Evolutionary conservation across 768 basidiomycete species (phyloP).

Genomic region (Suillus bovinus): DNA sequence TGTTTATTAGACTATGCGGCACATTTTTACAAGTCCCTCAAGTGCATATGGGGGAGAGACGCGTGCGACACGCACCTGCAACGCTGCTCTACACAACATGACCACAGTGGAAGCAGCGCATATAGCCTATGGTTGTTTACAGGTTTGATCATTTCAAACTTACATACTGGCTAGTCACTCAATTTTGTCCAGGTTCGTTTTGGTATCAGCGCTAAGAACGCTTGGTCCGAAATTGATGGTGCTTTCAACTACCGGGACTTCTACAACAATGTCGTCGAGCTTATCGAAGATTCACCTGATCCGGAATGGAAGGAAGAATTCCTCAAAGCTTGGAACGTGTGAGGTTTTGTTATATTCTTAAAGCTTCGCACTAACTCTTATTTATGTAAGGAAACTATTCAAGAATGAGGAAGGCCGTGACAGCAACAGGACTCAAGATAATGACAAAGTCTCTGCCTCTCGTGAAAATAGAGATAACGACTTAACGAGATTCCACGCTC

Average conservation of each 20-base stretch:
- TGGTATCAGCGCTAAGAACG: not conserved
- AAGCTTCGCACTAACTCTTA: not conserved
- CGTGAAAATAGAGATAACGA: not conserved
- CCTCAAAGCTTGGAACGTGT: constrained; percentile 9
- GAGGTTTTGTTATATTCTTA: not conserved
- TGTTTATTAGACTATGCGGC: constrained; percentile 3
- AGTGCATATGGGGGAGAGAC: not conserved
- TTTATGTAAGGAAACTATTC: not conserved
- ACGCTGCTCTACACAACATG: constrained; percentile 14
- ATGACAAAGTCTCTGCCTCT: not conserved
- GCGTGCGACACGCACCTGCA: not conserved
- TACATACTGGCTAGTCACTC: not conserved
- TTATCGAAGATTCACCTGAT: constrained; percentile 7
- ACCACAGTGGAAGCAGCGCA: constrained; percentile 10
- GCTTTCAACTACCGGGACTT: constrained; percentile 4
- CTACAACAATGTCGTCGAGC: constrained; percentile 5
- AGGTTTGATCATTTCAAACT: constrained; percentile 8
- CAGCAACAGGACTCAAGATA: not conserved
- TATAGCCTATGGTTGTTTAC: constrained; percentile 15
- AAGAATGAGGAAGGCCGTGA: constrained; percentile 1
- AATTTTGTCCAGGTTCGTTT: constrained; percentile 1
- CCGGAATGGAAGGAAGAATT: not conserved
- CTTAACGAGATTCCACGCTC: not conserved
- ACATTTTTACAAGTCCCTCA: constrained; percentile 11
- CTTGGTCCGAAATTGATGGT: constrained; percentile 8